A percentile compares a stretch with the other conserved stretches of the same genome.
Conservation (phyloP, 2,329 filamentous ascomycete genomes). For the Apiospora koreana region DNA sequence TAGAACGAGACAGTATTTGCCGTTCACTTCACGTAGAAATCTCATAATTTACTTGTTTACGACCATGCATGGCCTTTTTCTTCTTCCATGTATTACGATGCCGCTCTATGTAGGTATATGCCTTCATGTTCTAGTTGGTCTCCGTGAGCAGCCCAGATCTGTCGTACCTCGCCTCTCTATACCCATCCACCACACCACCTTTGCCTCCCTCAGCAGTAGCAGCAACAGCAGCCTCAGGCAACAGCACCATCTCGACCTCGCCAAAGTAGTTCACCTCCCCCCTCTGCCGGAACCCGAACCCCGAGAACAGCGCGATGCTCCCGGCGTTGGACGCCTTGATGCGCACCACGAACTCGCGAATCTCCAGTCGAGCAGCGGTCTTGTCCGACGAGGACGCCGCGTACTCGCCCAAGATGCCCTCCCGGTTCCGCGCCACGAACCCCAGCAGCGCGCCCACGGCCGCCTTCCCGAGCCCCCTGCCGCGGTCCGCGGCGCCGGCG, state of each 20-base stretch:
- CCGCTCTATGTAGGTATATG: not conserved
- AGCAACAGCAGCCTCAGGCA: not conserved
- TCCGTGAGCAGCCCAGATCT: slow-evolving; percentile 5
- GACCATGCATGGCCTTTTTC: too few relatives aligned
- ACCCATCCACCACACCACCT: not conserved
- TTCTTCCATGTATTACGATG: not conserved
- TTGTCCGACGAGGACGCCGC: not conserved
- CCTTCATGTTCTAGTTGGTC: not conserved
- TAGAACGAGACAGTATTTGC: not conserved
- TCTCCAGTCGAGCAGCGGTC: slow-evolving; percentile 13
- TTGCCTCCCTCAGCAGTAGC: not conserved
- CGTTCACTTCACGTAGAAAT: not conserved
- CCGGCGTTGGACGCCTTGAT: slow-evolving; percentile 57
- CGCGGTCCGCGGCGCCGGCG: slow-evolving; percentile 24
- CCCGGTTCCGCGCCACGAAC: slow-evolving; percentile 62
- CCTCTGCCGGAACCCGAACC: slow-evolving; percentile 52
- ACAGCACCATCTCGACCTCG: slow-evolving; percentile 49
- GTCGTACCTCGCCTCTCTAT: slow-evolving; percentile 18
- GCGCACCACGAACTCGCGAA: slow-evolving; percentile 58
- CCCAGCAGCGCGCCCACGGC: slow-evolving; percentile 68
- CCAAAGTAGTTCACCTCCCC: slow-evolving; percentile 61
- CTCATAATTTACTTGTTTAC: too few relatives aligned
- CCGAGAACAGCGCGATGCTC: slow-evolving; percentile 53
- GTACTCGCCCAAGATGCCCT: slow-evolving; percentile 60
- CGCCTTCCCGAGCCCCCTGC: slow-evolving; percentile 26